Evolutionary conservation across 2,329 filamentous ascomycete species (phyloP), one percentile per base, ranked within the genome.

Genomic region (Fusarium newnesense): DNA sequence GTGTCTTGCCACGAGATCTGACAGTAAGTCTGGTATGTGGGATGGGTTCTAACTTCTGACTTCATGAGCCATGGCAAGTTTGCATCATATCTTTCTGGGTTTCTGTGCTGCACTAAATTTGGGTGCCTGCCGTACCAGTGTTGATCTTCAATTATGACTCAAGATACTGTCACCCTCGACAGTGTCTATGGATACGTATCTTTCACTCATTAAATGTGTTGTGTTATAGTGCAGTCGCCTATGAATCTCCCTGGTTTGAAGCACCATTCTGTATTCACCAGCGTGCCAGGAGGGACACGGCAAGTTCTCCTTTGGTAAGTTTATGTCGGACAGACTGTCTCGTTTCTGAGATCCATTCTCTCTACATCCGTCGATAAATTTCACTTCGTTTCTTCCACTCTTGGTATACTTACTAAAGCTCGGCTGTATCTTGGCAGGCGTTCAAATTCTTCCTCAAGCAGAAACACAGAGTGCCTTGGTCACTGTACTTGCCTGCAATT

Each of bases 1-100:
- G 68, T 44, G 43, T 54, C 44, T 40, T 34, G 32, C 60, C 52
- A 67, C 67, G 56, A 61, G 68, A 57, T 18, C 62, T 43, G 40
- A 34, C 62, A 32, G 53, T 52, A 18, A 24, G 47, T 52, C 34
- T 52, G 42, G 39, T 49, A 32, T 57, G 39, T 43, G 50, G 19
- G 53, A 58, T 42, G 40, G 39, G 53, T 50, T 43, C 30, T 58
- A 32, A 28, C 30, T 50, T 24, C 30, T 58, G 36, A 28, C 30
- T 50, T 24, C 28, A 30, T 34, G 44, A 34, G 46, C 52, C 44
- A 54, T 44, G 54, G 36, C 47, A 64, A 32, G 30, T 24, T 42
- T 70, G 28, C 34, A 32, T 15, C 15, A 34, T 36, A n/a, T 44
- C n/a, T 24, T 36, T 43, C 30, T n/a, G 19, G n/a, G 24, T 36